Conservation (phyloP, 148 eudicot species). For the Mesembryanthemum crystallinum region DNA sequence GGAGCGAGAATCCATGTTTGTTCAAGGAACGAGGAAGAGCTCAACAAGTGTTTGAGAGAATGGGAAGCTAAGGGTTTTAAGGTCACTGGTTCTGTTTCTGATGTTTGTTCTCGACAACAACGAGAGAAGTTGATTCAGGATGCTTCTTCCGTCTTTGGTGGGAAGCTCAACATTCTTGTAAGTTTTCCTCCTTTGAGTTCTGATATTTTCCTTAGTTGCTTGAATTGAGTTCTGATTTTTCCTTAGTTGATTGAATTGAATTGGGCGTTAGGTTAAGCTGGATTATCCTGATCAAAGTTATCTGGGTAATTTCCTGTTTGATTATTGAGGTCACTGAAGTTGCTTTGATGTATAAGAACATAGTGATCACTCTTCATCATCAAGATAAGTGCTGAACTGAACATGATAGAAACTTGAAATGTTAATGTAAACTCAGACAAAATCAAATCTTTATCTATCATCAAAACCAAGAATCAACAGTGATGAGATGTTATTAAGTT, state of each 20-base stretch:
- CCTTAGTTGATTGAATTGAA: background rate
- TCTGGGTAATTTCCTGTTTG: background rate
- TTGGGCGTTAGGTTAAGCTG: background rate
- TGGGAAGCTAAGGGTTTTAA: conserved; percentile 65
- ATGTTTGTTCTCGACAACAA: conserved; percentile 50
- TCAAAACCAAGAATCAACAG: no score
- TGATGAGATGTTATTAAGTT: background rate
- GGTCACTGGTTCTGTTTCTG: conserved; percentile 73
- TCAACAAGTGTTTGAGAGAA: conserved; percentile 61
- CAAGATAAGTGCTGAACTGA: no score
- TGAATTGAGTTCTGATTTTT: background rate
- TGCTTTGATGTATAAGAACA: no score
- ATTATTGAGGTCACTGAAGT: no score
- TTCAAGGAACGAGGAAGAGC: conserved; percentile 67
- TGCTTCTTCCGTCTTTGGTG: conserved; percentile 58
- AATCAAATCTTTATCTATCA: no score
- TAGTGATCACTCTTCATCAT: no score
- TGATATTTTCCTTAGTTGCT: background rate
- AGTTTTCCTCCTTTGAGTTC: conserved; percentile 23
- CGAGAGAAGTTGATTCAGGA: conserved; percentile 50
- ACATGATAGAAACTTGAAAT: no score
- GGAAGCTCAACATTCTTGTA: conserved; percentile 87
- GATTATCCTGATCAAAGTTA: background rate
- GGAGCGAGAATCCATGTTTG: conserved; percentile 81
- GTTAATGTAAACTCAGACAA: no score